Conservation (phyloP, 2,329 filamentous ascomycete species). For the Chaetomium strumarium region DNA sequence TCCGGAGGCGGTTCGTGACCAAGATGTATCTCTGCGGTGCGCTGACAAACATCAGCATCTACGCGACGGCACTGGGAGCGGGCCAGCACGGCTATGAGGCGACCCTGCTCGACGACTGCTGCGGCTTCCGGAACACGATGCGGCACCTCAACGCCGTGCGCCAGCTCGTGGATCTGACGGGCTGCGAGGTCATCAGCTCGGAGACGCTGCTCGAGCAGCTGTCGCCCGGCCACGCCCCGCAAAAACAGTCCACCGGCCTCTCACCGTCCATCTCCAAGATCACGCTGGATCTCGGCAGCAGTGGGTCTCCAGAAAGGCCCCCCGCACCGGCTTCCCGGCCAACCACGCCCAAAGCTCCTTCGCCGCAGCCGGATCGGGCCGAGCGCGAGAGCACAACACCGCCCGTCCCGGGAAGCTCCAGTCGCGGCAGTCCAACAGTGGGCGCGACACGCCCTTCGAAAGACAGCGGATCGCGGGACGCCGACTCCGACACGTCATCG, state of each 20-base stretch:
- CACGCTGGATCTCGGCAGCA: slow-evolving; percentile 27
- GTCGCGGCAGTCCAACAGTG: neutral
- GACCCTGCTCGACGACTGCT: slow-evolving; percentile 80
- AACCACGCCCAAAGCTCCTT: slow-evolving; percentile 13
- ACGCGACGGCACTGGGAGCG: slow-evolving; percentile 86
- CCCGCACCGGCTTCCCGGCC: slow-evolving; percentile 24
- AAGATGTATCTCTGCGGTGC: slow-evolving; percentile 86
- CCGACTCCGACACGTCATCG: slow-evolving; percentile 13
- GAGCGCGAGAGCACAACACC: slow-evolving; percentile 10
- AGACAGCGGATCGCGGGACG: slow-evolving; percentile 12
- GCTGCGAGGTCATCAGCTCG: slow-evolving; percentile 59
- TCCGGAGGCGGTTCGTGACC: slow-evolving; percentile 82
- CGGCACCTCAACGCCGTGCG: slow-evolving; percentile 67
- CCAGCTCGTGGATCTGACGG: slow-evolving; percentile 67
- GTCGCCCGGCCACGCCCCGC: slow-evolving; percentile 15
- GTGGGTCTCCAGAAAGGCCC: slow-evolving; percentile 24
- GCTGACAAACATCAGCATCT: slow-evolving; percentile 80
- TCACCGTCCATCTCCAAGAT: slow-evolving; percentile 32
- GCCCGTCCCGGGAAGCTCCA: slow-evolving; percentile 1
- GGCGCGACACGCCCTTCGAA: slow-evolving; percentile 7
- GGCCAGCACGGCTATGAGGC: slow-evolving; percentile 83
- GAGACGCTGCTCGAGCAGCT: slow-evolving; percentile 48
- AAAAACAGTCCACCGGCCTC: slow-evolving; percentile 18
- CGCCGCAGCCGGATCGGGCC: slow-evolving; percentile 8
- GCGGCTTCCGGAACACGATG: slow-evolving; percentile 66